These are phyloP conservation scores for Elongisporangium prolatum DNA, from an alignment of 352 stramenopile species.

Conservation along the genomic window DNA sequence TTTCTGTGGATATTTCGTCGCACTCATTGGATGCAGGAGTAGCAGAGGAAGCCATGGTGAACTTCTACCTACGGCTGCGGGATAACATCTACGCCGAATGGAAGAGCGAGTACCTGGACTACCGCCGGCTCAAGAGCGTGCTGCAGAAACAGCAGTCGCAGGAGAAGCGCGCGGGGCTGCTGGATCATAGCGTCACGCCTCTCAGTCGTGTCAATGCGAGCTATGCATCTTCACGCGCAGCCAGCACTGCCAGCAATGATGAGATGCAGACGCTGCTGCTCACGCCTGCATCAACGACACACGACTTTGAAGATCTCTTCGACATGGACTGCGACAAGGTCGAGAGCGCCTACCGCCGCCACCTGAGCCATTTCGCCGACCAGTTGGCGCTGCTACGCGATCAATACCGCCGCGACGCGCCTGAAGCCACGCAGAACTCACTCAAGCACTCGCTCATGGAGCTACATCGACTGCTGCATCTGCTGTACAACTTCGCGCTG, in stretches of 20 bases:
- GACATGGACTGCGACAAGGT: conserved; percentile 86
- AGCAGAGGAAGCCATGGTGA: conserved; percentile 40
- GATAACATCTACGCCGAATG: conserved; percentile 88
- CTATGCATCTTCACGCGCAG: background rate
- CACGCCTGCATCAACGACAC: conserved; percentile 3
- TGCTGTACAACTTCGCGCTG: conserved; percentile 96
- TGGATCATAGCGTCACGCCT: background rate
- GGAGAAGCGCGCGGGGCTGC: conserved; percentile 20
- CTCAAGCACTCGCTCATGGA: conserved; percentile 93
- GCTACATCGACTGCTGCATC: conserved; percentile 90
- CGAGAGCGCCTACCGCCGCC: conserved; percentile 88
- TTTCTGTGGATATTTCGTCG: background rate
- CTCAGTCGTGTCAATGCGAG: background rate
- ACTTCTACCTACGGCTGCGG: conserved; percentile 69
- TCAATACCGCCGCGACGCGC: conserved; percentile 52
- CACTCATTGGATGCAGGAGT: background rate
- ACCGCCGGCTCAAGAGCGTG: conserved; percentile 81
- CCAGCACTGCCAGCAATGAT: conserved; percentile 8
- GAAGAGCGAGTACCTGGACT: conserved; percentile 87
- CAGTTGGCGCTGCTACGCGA: conserved; percentile 83
- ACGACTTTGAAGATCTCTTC: conserved; percentile 81
- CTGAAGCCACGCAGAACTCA: conserved; percentile 74
- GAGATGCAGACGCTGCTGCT: conserved; percentile 25
- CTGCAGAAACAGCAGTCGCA: conserved; percentile 61
- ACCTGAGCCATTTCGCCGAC: conserved; percentile 74